Evolutionary conservation across 1,139 yeast genomes (phyloP), one percentile per base, ranked within the genome.

Genomic region (Citeromyces siamensis): DNA sequence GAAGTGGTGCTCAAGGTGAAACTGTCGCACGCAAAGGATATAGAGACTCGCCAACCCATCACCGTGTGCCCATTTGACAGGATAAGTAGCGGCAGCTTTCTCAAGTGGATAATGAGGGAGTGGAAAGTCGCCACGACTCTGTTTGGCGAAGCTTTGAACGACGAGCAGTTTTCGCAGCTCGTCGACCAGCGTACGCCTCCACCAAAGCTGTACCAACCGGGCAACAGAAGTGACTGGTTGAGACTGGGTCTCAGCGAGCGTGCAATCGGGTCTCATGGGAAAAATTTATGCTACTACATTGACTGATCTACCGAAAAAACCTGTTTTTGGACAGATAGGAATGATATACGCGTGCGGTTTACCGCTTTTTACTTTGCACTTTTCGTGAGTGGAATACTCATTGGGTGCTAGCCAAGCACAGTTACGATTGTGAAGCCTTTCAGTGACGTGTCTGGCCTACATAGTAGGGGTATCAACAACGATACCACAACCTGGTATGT

Each of bases 51-150:
- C 17, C 59, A 73, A 12, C 81, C 80, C 1, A 54, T 76, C 3
- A 69, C 69, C 0, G 62, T 76, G 0, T 59, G 77, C 36, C 76
- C 79, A 1, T 68, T 56, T 53, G 73, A 75, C 52, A 57, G 65
- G 38, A 47, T 40, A 16, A 64, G 60, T 49, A 67, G 70, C 39
- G 65, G 55, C 39, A 64, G 62, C 46, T 51, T 66, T 35, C 57
- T 63, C 45, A 63, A 53, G 49, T 74, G 71, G 68, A 71, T 76
- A n/a, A 50, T 64, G 44, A 59, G 61, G 36, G 80, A 75, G 49
- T 68, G 72, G 42, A 70, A 66, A 32, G 42, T 56, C 20, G 71
- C 78, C 2, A 49, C 55, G 19, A 46, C 46, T 4, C 46, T 41
- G 19, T 66, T 63, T 45, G 71, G 71, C 6, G 31, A 26, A 3